Percentiles rank a stretch among this genome's conserved stretches.
Conservation (phyloP, 306 rosid genomes). For the Malus fusca region DNA sequence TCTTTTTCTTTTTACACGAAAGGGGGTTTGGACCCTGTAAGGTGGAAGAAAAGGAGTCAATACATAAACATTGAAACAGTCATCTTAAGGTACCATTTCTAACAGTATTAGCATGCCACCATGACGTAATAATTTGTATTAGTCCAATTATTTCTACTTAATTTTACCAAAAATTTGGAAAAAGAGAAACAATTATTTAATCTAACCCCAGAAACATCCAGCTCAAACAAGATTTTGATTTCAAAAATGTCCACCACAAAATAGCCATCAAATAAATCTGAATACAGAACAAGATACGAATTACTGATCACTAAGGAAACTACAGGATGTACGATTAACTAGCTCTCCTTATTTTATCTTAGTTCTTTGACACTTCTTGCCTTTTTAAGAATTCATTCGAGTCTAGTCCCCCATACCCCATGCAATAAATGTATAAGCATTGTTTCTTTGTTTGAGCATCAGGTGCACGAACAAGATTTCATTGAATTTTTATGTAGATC, state of each 20-base stretch:
- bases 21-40: constrained; percentile 89
- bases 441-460: not conserved
- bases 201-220: not conserved
- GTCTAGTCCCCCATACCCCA: not conserved
- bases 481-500: not conserved
- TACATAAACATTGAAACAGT: not conserved
- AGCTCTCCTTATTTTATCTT: not conserved
- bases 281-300: not conserved
- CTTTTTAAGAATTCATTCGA: not conserved
- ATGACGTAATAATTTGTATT: not conserved
- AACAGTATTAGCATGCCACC: not conserved
- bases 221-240: not conserved
- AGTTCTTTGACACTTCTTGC: not conserved
- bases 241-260: not conserved
- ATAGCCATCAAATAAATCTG: not conserved
- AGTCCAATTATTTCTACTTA: not conserved
- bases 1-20: constrained; percentile 76
- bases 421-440: not conserved
- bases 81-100: not conserved
- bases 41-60: constrained; percentile 1
- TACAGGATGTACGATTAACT: not conserved
- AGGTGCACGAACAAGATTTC: not conserved
- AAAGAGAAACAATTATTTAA: not conserved
- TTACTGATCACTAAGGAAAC: not conserved
- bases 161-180: not conserved